Conservation (phyloP, 2,329 filamentous ascomycete genomes). For the Xylariaceae sp. region DNA sequence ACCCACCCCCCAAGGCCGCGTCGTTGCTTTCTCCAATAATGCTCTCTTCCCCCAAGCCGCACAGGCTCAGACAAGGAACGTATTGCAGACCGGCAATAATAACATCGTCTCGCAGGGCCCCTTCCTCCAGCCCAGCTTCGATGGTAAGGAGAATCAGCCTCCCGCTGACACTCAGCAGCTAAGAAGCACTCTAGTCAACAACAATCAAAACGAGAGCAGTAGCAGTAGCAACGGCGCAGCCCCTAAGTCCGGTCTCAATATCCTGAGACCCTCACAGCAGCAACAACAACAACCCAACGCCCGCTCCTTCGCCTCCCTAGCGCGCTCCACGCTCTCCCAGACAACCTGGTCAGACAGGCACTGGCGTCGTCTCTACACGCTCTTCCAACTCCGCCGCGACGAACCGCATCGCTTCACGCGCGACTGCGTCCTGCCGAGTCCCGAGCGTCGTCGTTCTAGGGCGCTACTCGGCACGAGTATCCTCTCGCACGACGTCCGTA, state of each 20-base stretch:
- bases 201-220: neutral
- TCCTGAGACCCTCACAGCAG: neutral
- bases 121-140: conserved; percentile 14
- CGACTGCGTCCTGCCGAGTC: conserved; percentile 21
- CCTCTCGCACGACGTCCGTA: conserved; percentile 40
- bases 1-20: conserved; percentile 51
- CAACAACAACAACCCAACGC: neutral
- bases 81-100: conserved; percentile 1
- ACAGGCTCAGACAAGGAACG: conserved; percentile 5
- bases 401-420: conserved; percentile 38
- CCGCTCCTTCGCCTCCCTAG: neutral
- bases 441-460: conserved; percentile 9
- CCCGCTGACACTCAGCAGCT: conserved; percentile 14
- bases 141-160: conserved; percentile 35
- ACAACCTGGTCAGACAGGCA: conserved; percentile 46
- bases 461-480: conserved; percentile 46
- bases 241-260: neutral
- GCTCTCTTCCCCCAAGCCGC: conserved; percentile 39
- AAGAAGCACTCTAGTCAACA: conserved; percentile 9
- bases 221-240: no score
- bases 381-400: conserved; percentile 45
- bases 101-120: conserved; percentile 18
- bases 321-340: conserved; percentile 33
- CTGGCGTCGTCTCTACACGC: conserved; percentile 47
- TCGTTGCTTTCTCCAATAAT: conserved; percentile 53